Percentiles rank a stretch among this genome's conserved stretches.
Evolutionary conservation across 2,329 filamentous ascomycete genomes (phyloP).

Genomic region (Aspergillus sp.): DNA sequence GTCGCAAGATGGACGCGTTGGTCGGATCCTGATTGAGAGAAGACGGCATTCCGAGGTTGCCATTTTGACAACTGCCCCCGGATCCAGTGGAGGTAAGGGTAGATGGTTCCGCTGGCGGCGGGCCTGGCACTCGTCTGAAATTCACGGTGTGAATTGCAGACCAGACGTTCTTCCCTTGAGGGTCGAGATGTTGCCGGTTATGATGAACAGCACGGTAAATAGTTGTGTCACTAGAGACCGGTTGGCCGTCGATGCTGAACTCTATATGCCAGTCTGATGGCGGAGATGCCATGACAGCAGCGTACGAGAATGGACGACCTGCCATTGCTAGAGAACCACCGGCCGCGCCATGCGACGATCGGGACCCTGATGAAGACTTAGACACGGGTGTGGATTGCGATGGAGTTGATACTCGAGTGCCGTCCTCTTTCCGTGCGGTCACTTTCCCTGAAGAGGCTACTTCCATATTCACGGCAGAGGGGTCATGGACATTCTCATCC

Average conservation of each 20-base stretch:
- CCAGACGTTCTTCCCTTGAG: constrained; percentile 79
- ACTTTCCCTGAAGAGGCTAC: constrained; percentile 84
- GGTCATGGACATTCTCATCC: constrained; percentile 74
- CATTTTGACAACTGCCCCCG: constrained; percentile 55
- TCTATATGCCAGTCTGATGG: constrained; percentile 98
- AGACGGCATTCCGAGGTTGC: constrained; percentile 68
- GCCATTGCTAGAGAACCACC: constrained; percentile 56
- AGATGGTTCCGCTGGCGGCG: constrained; percentile 73
- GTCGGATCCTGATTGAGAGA: constrained; percentile 83
- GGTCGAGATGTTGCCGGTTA: constrained; percentile 62
- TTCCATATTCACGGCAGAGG: constrained; percentile 89
- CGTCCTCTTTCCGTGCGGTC: constrained; percentile 89
- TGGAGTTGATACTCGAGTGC: constrained; percentile 82
- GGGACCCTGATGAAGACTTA: constrained; percentile 44
- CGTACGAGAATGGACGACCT: constrained; percentile 74
- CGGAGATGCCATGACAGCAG: constrained; percentile 76
- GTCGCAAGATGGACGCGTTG: constrained; percentile 82
- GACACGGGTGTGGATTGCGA: constrained; percentile 61
- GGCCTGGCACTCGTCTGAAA: constrained; percentile 83
- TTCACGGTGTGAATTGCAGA: constrained; percentile 88
- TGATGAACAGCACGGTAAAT: constrained; percentile 93
- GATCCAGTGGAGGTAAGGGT: constrained; percentile 62
- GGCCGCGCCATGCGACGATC: constrained; percentile 26
- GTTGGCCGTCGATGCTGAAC: constrained; percentile 83
- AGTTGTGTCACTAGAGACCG: constrained; percentile 87